Evolutionary conservation across 345 rosid species (phyloP), one percentile per base, ranked within the genome.

Genomic region (Kernera saxatilis): DNA sequence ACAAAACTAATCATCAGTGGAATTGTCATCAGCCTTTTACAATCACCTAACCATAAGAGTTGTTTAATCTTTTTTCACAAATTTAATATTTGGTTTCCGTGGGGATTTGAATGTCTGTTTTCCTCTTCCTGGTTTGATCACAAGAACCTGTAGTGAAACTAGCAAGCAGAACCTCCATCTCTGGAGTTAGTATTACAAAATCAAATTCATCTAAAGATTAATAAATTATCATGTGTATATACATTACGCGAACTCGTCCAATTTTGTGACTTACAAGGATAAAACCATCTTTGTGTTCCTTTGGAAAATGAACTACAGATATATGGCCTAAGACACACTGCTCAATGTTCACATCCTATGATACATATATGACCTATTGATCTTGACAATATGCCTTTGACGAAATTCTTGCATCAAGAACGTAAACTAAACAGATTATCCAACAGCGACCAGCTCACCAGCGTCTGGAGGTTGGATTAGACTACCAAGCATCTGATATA

Each of bases 401-500:
- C 41, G 23, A 66, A 22, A 49, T 21, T 23, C 22, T 32, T 45
- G 67, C 59, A 57, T 44, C n/a, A 14, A 6, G 25, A 67, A 23
- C 22, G 33, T 14, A 23, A 25, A 29, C 22, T 19, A n/a, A 45
- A 12, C 41, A 58, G 56, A 8, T 39, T 40, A 73, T 57, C 70
- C 53, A 60, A 54, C 49, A 41, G 70, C 54, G 71, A 70, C 75
- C 7, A 75, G 64, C 77, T 65, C 81, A 45, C 50, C 74, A 0
- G 67, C 29, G 43, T 77, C 84, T 48, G 75, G 37, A 22, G 81
- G 61, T 64, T 77, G 61, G 54, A 70, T 54, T 63, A 92, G 56
- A 59, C 64, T 76, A 54, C 80, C 72, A 61, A 89, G 74, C 86
- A 85, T 81, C 67, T 73, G 79, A 79, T 88, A 84, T 68, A 92